phyloP scores from a whole-genome alignment of 106 monocot genomes.

The Ottelia alismoides region DNA sequence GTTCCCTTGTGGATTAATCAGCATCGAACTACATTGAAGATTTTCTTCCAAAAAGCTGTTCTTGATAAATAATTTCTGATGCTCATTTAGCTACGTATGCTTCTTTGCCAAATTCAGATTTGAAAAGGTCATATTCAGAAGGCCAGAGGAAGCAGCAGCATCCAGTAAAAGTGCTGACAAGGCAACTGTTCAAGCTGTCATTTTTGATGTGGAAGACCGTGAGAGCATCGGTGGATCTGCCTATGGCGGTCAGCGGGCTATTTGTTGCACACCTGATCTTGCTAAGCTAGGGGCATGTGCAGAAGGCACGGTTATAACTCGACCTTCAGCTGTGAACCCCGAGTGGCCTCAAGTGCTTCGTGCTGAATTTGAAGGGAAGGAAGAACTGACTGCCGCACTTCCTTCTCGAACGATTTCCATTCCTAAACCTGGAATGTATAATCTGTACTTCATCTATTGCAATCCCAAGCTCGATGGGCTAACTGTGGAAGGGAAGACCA shows the following conservation, averaged over 20 bases:
- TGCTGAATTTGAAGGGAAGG: conserved; percentile 48
- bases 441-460: conserved; percentile 78
- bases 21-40: too few relatives aligned
- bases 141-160: conserved; percentile 34
- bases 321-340: conserved; percentile 45
- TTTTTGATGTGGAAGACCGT: conserved; percentile 89
- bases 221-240: conserved; percentile 85
- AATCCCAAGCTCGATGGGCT: conserved; percentile 47
- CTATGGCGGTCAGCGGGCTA: conserved; percentile 86
- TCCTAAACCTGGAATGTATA: conserved; percentile 77
- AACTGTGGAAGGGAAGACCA: conserved; percentile 68
- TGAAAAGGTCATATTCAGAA: conserved; percentile 70
- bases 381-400: conserved; percentile 39
- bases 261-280: conserved; percentile 92
- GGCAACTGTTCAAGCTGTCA: conserved; percentile 53
- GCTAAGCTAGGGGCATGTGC: conserved; percentile 79
- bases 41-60: background rate
- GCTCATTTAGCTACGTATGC: background rate
- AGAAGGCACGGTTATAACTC: conserved; percentile 55
- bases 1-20: too few relatives aligned
- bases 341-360: conserved; percentile 63
- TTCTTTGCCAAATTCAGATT: conserved; percentile 28
- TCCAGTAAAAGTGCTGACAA: conserved; percentile 29
- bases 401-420: conserved; percentile 48
- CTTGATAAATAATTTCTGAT: background rate